phyloP scores from a whole-genome alignment of 495 filamentous ascomycete genomes.

The Neurospora sp. region DNA sequence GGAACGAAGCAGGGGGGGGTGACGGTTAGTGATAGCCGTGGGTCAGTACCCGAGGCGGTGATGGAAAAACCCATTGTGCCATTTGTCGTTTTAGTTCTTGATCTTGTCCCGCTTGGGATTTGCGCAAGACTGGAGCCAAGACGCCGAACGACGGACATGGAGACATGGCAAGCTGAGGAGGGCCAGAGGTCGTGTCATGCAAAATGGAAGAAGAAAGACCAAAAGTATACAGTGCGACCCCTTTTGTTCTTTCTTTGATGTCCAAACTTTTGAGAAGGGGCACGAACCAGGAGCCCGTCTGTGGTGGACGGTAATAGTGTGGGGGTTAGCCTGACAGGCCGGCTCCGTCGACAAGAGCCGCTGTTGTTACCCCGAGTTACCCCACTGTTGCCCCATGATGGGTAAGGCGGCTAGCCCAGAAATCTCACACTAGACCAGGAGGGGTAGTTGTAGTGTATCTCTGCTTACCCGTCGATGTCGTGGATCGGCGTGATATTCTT shows the following conservation, averaged over 20 bases:
- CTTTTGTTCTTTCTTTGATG: background rate
- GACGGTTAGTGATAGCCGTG: slow-evolving; percentile 8
- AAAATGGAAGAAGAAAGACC: slow-evolving; percentile 1
- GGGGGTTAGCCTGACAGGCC: slow-evolving; percentile 24
- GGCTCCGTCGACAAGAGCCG: slow-evolving; percentile 4
- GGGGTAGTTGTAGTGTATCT: slow-evolving; percentile 4
- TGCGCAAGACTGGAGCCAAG: slow-evolving; percentile 5
- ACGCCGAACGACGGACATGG: slow-evolving; percentile 8
- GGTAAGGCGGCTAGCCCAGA: slow-evolving; percentile 5
- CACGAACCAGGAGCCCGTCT: slow-evolving; percentile 14
- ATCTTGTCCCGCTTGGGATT: background rate
- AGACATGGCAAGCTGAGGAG: slow-evolving; percentile 14
- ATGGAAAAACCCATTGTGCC: slow-evolving; percentile 7
- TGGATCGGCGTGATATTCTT: background rate
- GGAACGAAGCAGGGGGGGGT: slow-evolving; percentile 7
- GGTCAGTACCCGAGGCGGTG: slow-evolving; percentile 11
- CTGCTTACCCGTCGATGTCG: background rate
- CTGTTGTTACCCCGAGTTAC: slow-evolving; percentile 1
- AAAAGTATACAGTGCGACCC: slow-evolving; percentile 21
- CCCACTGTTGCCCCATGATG: background rate
- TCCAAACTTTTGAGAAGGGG: slow-evolving; percentile 6
- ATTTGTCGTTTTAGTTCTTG: slow-evolving; percentile 6
- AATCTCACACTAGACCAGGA: slow-evolving; percentile 6
- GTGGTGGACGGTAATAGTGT: slow-evolving; percentile 19
- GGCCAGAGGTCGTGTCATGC: slow-evolving; percentile 3